phyloP scores from a whole-genome alignment of 768 basidiomycete genomes.

The Pulveroboletus sp. region DNA sequence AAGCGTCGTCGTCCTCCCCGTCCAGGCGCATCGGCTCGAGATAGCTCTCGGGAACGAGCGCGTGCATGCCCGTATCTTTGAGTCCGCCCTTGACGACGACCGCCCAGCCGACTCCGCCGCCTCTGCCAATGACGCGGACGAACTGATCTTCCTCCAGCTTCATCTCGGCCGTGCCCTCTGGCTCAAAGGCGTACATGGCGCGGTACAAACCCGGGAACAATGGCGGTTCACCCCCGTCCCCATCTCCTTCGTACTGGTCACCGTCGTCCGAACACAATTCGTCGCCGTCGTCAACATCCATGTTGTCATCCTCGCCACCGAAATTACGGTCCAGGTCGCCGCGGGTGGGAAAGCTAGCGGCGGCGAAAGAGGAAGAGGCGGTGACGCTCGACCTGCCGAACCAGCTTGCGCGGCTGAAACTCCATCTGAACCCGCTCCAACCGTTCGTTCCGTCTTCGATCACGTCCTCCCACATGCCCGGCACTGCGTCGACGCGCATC shows the following conservation, averaged over 20 bases:
- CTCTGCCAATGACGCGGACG: constrained; percentile 67
- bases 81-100: constrained; percentile 50
- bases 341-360: constrained; percentile 31
- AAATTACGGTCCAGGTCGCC: constrained; percentile 50
- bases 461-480: constrained; percentile 21
- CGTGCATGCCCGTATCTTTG: constrained; percentile 46
- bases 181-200: constrained; percentile 73
- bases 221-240: constrained; percentile 28
- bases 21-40: constrained; percentile 51
- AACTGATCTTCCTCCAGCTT: constrained; percentile 70
- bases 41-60: constrained; percentile 78
- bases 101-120: constrained; percentile 80
- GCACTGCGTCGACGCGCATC: not conserved
- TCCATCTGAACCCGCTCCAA: constrained; percentile 41
- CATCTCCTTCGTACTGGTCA: constrained; percentile 21
- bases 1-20: constrained; percentile 15
- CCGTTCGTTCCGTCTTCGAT: constrained; percentile 27
- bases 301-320: constrained; percentile 28
- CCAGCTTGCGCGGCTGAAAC: constrained; percentile 40
- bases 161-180: constrained; percentile 84
- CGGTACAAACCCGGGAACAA: constrained; percentile 71
- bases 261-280: too few relatives aligned
- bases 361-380: constrained; percentile 1
- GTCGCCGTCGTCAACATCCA: constrained; percentile 28
- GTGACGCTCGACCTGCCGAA: constrained; percentile 16